Evolutionary conservation across 805 yeast species (phyloP).

Genomic region (Pichia rugopelliculosa): DNA sequence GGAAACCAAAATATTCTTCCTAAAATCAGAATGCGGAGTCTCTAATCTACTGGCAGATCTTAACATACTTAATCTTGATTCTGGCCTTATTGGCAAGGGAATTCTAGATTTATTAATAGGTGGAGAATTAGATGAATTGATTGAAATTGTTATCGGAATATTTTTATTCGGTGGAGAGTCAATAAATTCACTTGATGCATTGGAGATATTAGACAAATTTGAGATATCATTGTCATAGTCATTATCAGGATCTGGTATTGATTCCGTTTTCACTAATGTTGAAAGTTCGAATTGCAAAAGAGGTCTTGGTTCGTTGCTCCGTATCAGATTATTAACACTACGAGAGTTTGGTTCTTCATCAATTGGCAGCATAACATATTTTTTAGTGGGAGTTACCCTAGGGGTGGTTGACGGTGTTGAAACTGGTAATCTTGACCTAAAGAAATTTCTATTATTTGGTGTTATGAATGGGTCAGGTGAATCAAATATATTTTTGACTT

Average conservation of each 20-base stretch:
- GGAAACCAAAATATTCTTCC: background rate
- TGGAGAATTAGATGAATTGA: slow-evolving; percentile 3
- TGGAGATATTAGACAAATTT: background rate
- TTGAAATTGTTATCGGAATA: background rate
- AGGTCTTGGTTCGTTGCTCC: slow-evolving; percentile 5
- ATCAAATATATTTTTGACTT: slow-evolving; percentile 5
- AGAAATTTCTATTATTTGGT: slow-evolving; percentile 18
- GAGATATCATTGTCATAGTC: slow-evolving; percentile 2
- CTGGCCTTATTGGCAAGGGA: slow-evolving; percentile 24
- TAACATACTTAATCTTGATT: slow-evolving; percentile 18
- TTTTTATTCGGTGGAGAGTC: background rate
- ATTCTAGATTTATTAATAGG: slow-evolving; percentile 12
- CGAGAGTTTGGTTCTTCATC: background rate
- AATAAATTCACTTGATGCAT: background rate
- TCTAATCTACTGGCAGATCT: slow-evolving; percentile 12
- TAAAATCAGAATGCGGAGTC: background rate
- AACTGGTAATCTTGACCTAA: slow-evolving; percentile 10
- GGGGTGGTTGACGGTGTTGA: slow-evolving; percentile 13
- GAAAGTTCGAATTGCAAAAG: slow-evolving; percentile 5
- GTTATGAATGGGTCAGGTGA: slow-evolving; percentile 28
- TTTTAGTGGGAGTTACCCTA: slow-evolving; percentile 9
- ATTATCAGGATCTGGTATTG: background rate
- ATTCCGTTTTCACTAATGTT: slow-evolving; percentile 1
- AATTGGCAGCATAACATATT: slow-evolving; percentile 1
- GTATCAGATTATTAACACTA: background rate